Conservation (phyloP, 176 grass and related monocot species). For the Pharus latifolius region DNA sequence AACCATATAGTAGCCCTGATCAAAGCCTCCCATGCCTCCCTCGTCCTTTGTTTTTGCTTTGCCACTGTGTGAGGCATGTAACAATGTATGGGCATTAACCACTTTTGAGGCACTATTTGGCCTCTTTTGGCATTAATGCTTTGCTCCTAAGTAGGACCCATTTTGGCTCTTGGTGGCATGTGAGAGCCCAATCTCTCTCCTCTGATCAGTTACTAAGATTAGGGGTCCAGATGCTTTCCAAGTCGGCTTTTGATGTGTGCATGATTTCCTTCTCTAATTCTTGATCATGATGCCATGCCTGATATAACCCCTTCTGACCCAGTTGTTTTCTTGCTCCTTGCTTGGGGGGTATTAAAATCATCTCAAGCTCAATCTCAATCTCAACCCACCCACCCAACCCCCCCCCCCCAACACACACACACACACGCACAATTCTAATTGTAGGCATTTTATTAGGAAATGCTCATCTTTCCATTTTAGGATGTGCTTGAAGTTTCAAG, state of each 20-base stretch:
- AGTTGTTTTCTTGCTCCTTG: conserved; percentile 28
- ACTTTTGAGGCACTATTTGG: background rate
- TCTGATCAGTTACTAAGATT: conserved; percentile 44
- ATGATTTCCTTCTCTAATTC: conserved; percentile 20
- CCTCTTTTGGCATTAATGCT: background rate
- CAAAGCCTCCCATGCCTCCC: conserved; percentile 27
- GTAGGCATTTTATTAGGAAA: conserved; percentile 85
- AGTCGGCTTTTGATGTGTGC: conserved; percentile 24
- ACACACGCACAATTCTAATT: too few species aligned
- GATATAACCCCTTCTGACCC: conserved; percentile 36
- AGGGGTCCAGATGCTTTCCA: conserved; percentile 38
- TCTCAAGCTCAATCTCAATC: background rate
- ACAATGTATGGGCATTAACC: conserved; percentile 17
- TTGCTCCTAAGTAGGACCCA: conserved; percentile 26
- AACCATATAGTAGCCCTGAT: conserved; percentile 12
- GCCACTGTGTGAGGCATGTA: background rate
- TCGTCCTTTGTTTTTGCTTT: conserved; percentile 44
- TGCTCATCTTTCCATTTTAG: conserved; percentile 53
- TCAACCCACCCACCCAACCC: background rate
- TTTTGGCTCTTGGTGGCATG: conserved; percentile 30
- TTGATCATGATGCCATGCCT: conserved; percentile 34
- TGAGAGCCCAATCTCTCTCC: conserved; percentile 34
- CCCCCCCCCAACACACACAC: too few species aligned
- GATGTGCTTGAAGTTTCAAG: background rate
- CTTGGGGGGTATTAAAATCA: background rate